Evolutionary conservation across 1,284 basidiomycete genomes (phyloP).

Genomic region (Filobasidium uniguttulatum): DNA sequence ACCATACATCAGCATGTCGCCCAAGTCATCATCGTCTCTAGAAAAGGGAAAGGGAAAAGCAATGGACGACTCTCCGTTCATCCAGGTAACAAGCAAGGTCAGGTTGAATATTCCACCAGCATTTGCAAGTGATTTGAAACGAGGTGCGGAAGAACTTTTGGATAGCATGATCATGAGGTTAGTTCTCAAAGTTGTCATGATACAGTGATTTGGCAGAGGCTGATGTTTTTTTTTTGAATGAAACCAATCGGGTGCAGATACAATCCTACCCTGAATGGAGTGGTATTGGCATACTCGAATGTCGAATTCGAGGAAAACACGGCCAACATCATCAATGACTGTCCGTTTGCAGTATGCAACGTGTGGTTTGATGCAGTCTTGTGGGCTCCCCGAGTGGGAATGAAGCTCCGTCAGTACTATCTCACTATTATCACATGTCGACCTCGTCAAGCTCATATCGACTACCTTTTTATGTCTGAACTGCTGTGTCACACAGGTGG

Average conservation of each 20-base stretch:
- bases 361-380: constrained; percentile 71
- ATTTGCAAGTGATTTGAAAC: constrained; percentile 54
- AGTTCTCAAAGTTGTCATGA: constrained; percentile 20
- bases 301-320: constrained; percentile 54
- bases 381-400: constrained; percentile 78
- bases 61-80: constrained; percentile 44
- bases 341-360: constrained; percentile 66
- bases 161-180: constrained; percentile 90
- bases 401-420: constrained; percentile 55
- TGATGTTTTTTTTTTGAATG: too few relatives aligned
- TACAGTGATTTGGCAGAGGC: not conserved
- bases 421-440: constrained; percentile 1
- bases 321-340: constrained; percentile 65
- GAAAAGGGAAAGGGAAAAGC: too few relatives aligned
- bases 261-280: constrained; percentile 70
- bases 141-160: constrained; percentile 71
- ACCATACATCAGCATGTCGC: too few relatives aligned
- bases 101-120: constrained; percentile 67
- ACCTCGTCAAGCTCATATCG: constrained; percentile 4
- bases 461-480: not conserved
- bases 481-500: constrained; percentile 46
- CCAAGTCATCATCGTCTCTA: too few relatives aligned
- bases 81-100: constrained; percentile 51
- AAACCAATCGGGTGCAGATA: constrained; percentile 47
- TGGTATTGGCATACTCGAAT: constrained; percentile 74